Base-by-base conservation (phyloP, 75 land plant genomes). In the Pinus taeda region DNA sequence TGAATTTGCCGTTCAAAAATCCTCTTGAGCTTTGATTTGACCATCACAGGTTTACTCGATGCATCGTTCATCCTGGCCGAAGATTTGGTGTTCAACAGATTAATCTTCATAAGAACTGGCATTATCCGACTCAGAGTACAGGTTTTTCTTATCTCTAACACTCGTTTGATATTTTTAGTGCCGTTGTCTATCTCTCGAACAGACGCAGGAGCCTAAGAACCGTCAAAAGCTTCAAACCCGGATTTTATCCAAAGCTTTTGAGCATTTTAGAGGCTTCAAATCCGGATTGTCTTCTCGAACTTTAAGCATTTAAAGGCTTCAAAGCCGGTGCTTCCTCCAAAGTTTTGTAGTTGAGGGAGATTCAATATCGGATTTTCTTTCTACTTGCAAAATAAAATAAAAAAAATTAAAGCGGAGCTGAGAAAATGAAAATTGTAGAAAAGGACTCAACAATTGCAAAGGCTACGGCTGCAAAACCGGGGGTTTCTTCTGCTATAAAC, bases 1-100 rank as follows among this genome's bases (percentile, higher is more conserved):
- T 78, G 81, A 63, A 86, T 86, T 76, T 77, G 93, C 66, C 85
- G 80, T 60, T 86, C 90, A 76, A 91, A 83, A 36, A 88, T 88
- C 59, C 87, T 79, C 87, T 77, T 86, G 21, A 91, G 79, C 42
- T 84, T 79, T 59, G 90, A 86, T 73, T 83, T 85, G 14, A 5
- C 39, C 67, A 66, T 53, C 15, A 63, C 81, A 22, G 85, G 82
- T 76, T 79, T 84, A 49, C 58, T 67, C n/a, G 78, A 29, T 49
- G 74, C 36, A 24, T 21, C 58, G 14, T n/a, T 73, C 74, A 49
- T 56, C 58, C 45, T 56, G 30, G 30, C 33, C 53, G 74, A 22
- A 21, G 29, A 7, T 22, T 29, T 73, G 57, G 17, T 49, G 74
- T 73, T 73, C 57, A 73, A 56, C 73, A 49, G 37, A 45, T 8